Conservation (phyloP, 2,329 filamentous ascomycete species). For the Penicillium sp. region DNA sequence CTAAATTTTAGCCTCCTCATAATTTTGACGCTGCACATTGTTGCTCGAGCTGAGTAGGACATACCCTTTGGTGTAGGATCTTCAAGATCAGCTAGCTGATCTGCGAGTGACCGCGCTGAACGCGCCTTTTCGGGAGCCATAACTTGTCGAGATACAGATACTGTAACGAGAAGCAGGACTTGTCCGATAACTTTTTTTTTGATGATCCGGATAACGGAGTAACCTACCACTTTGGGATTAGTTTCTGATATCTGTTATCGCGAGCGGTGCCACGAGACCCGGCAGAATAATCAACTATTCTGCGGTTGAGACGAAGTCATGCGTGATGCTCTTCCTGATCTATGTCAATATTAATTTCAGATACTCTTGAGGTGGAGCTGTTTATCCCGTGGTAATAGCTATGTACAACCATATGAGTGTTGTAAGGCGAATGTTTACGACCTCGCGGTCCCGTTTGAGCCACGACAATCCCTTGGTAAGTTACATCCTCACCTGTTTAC, state of each 20-base stretch:
- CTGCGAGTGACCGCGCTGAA: slow-evolving; percentile 47
- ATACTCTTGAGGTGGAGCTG: background rate
- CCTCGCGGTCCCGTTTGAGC: slow-evolving; percentile 42
- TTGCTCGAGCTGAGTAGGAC: background rate
- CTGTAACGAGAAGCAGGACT: slow-evolving; percentile 1
- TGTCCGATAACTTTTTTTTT: slow-evolving; percentile 21
- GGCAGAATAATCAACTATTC: slow-evolving; percentile 12
- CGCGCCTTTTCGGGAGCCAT: slow-evolving; percentile 46
- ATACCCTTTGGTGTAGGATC: slow-evolving; percentile 59
- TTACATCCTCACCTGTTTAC: background rate
- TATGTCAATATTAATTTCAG: background rate
- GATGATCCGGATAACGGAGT: slow-evolving; percentile 21
- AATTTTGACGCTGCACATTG: background rate
- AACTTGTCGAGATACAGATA: slow-evolving; percentile 7
- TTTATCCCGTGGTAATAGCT: background rate
- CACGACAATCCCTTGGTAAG: slow-evolving; percentile 88
- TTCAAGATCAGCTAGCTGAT: slow-evolving; percentile 57
- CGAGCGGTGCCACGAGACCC: slow-evolving; percentile 5
- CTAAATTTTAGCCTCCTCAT: slow-evolving; percentile 4
- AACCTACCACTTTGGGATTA: slow-evolving; percentile 12
- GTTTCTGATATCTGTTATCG: background rate
- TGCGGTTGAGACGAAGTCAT: background rate
- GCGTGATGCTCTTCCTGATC: background rate
- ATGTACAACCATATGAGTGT: slow-evolving; percentile 15
- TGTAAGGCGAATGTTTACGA: slow-evolving; percentile 51